Conservation (phyloP, 2,329 filamentous ascomycete species). For the Trichoderma guizhouense region DNA sequence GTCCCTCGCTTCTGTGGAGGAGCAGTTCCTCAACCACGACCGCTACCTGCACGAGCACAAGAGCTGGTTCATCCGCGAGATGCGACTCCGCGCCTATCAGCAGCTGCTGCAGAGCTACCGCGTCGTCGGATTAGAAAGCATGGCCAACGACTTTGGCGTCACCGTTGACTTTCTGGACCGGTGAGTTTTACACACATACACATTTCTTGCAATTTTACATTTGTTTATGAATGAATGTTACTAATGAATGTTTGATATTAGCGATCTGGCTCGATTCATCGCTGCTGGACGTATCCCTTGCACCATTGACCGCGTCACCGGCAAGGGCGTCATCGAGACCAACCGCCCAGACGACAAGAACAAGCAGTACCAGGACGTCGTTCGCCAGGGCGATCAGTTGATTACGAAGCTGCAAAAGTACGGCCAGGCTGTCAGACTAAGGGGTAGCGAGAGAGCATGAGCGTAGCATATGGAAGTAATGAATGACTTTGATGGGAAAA, state of each 20-base stretch:
- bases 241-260: slow-evolving; percentile 32
- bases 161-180: slow-evolving; percentile 94
- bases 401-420: slow-evolving; percentile 99
- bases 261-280: slow-evolving; percentile 95
- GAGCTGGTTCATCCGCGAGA: slow-evolving; percentile 96
- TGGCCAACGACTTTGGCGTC: slow-evolving; percentile 96
- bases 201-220: not conserved
- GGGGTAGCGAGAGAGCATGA: slow-evolving; percentile 88
- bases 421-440: slow-evolving; percentile 88
- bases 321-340: slow-evolving; percentile 95
- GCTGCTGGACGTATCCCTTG: slow-evolving; percentile 90
- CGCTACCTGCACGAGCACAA: slow-evolving; percentile 95
- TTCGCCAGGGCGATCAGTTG: slow-evolving; percentile 94
- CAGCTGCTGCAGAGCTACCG: slow-evolving; percentile 97
- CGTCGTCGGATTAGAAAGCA: slow-evolving; percentile 92
- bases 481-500: not conserved
- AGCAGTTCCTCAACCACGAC: slow-evolving; percentile 89
- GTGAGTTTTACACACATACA: slow-evolving; percentile 49
- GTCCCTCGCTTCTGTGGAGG: slow-evolving; percentile 84
- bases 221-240: not conserved
- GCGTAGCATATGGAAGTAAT: not conserved
- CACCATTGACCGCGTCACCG: slow-evolving; percentile 95
- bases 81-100: slow-evolving; percentile 93
- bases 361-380: slow-evolving; percentile 97
- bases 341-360: slow-evolving; percentile 99